These are phyloP conservation scores for Limnomonas spitsbergensis DNA, from an alignment of 139 green algal species.

Conservation along the genomic window DNA sequence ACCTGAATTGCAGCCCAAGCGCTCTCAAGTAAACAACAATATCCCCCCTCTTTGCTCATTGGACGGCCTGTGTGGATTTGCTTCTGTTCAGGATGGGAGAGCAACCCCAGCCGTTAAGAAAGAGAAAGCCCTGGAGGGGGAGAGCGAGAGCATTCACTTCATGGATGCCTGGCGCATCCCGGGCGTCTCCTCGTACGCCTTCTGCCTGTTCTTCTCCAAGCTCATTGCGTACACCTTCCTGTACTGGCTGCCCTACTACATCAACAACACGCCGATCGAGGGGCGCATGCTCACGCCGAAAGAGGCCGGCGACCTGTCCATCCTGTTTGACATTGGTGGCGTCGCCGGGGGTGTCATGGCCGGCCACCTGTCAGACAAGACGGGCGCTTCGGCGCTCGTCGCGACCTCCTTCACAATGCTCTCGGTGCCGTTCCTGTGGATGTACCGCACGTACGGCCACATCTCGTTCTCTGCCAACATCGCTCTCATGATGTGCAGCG, in stretches of 20 bases:
- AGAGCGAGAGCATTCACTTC: constrained; percentile 64
- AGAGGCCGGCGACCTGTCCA: constrained; percentile 76
- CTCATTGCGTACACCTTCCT: constrained; percentile 98
- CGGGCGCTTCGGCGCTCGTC: constrained; percentile 61
- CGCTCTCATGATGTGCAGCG: constrained; percentile 77
- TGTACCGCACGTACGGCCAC: constrained; percentile 65
- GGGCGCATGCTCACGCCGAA: constrained; percentile 59
- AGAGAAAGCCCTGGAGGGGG: no score
- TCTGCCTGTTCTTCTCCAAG: constrained; percentile 96
- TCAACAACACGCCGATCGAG: constrained; percentile 74
- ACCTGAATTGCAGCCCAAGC: no score
- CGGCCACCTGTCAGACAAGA: constrained; percentile 80
- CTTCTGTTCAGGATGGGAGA: not conserved
- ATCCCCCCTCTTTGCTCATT: no score
- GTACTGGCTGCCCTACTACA: constrained; percentile 98
- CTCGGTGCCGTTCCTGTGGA: constrained; percentile 76
- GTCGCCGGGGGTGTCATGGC: constrained; percentile 80
- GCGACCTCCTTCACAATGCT: constrained; percentile 73
- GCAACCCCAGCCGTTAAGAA: not conserved
- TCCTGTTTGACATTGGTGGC: constrained; percentile 92
- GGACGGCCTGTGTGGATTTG: no score
- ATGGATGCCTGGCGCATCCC: constrained; percentile 83
- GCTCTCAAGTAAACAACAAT: no score
- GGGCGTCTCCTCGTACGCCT: constrained; percentile 81
- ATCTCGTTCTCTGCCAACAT: constrained; percentile 70